Conservation (phyloP, 257 asterid species). For the Euphrasia confusa region DNA sequence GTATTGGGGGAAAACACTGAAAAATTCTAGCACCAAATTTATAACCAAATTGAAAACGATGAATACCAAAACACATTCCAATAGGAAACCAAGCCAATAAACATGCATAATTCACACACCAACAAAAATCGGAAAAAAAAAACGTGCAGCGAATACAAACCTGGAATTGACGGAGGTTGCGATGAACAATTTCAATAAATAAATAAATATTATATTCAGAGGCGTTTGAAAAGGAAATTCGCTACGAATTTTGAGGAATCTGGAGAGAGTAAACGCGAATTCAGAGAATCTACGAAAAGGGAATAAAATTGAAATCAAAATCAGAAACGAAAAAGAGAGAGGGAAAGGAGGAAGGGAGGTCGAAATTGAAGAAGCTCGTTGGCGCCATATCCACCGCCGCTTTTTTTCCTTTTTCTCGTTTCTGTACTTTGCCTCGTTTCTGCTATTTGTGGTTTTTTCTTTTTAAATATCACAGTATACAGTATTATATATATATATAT, state of each 20-base stretch:
- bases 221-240: not conserved
- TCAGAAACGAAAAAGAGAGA: not conserved
- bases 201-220: too few species aligned
- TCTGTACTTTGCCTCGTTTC: not conserved
- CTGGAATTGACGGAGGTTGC: slow-evolving; percentile 9
- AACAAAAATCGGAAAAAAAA: not conserved
- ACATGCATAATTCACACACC: slow-evolving; percentile 22
- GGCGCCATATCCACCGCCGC: slow-evolving; percentile 37
- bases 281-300: slow-evolving; percentile 14
- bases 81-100: not conserved
- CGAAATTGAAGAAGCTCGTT: slow-evolving; percentile 31
- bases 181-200: not conserved
- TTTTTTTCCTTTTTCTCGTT: slow-evolving; percentile 4
- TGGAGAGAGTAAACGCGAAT: slow-evolving; percentile 6
- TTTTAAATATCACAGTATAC: too few species aligned
- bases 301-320: slow-evolving; percentile 7
- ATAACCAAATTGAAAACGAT: not conserved
- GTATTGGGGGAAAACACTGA: not conserved
- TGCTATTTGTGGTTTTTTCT: too few species aligned
- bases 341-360: slow-evolving; percentile 9
- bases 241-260: not conserved
- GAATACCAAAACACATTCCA: not conserved
- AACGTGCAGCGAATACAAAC: not conserved
- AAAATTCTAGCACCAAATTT: not conserved
- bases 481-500: too few species aligned